Percentiles rank a stretch among this genome's conserved stretches.
Conservation (phyloP, 2,329 filamentous ascomycete genomes). For the Leptographium lundbergii region DNA sequence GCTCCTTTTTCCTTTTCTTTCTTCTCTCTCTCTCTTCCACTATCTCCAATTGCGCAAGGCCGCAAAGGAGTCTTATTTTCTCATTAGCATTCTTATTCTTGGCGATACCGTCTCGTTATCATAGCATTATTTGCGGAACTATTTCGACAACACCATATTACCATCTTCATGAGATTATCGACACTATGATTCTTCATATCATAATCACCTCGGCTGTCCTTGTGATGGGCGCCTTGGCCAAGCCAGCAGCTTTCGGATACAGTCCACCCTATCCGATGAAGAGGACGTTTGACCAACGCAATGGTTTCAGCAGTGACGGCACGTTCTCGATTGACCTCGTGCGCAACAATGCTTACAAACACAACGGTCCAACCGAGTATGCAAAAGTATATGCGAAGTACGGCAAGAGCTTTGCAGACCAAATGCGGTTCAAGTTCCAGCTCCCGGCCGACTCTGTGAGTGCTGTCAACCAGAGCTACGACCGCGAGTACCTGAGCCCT, state of each 20-base stretch:
- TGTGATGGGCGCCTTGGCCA: not conserved
- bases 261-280: not conserved
- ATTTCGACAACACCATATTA: not conserved
- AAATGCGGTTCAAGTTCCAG: constrained; percentile 1
- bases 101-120: not conserved
- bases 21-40: not conserved
- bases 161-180: not conserved
- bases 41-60: not conserved
- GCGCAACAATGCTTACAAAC: constrained; percentile 21
- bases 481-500: constrained; percentile 47
- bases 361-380: constrained; percentile 20
- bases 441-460: constrained; percentile 12
- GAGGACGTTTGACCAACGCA: not conserved
- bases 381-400: constrained; percentile 25
- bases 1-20: no score
- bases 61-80: not conserved
- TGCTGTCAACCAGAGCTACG: constrained; percentile 23
- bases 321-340: constrained; percentile 20
- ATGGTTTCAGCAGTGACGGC: not conserved
- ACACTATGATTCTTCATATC: not conserved
- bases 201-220: not conserved
- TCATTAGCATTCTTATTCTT: not conserved
- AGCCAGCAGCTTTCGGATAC: not conserved
- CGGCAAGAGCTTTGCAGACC: constrained; percentile 17
- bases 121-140: no score